Base-by-base conservation (phyloP, 306 rosid species). In the Erythrophleum fordii region DNA sequence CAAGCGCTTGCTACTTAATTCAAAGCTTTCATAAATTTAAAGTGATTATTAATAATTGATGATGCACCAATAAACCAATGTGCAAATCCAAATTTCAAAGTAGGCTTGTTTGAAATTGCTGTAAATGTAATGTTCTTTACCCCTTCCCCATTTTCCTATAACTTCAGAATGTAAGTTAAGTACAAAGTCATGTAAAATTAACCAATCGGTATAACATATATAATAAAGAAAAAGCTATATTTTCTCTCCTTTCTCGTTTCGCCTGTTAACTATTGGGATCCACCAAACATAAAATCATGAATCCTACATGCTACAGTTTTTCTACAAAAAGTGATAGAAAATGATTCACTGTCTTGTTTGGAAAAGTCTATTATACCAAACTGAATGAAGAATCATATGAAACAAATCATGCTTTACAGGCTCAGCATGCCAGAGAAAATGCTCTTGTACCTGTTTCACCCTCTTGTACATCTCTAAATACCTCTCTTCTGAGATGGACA, bases 331-430 rank as follows among this genome's bases (percentile, higher is more conserved):
- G 3, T 72, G 70, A 61, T 37, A 62, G 68, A 78, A 31, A 52
- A 23, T 60, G 79, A 37, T 78, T 28, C 51, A 42, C 62, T 77
- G 62, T 14, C 84, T 82, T 64, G 76, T 78, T 59, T 76, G 88
- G 86, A 88, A 85, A 56, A 88, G 59, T 64, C 99, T 90, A 64
- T 90, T 93, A 78, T 84, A 87, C 98, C 99, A 96, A 86, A 88
- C 72, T 11, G 98, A 93, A 88, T 96, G 98, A 41, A 96, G 91
- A 56, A 90, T 89, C 98, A 93, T 96, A 77, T 96, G 94, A 88
- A 93, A 96, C 77, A 96, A 87, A 78, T 93, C 98, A 74, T 90
- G 93, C 82, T 92, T 96, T 70, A 83, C 90, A 82, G 99, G 97
- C 85, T 78, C 87, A 37, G 81, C 75, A 86, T 93, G 98, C 99